Conservation (phyloP, 2,329 filamentous ascomycete species). For the Xylaria sp. region DNA sequence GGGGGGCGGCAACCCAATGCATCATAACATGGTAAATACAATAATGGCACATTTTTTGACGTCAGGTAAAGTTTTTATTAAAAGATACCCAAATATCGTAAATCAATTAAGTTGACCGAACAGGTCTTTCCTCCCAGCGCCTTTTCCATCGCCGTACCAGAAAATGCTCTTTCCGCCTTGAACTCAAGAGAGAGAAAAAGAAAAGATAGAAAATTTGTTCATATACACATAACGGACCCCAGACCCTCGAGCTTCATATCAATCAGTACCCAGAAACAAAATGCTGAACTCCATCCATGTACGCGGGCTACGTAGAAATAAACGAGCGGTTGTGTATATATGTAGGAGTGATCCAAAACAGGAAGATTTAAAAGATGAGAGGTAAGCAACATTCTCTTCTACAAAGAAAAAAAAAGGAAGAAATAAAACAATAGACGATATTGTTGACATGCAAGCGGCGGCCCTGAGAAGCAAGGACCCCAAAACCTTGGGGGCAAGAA, state of each 20-base stretch:
- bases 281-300: conserved; percentile 32
- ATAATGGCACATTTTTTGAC: neutral
- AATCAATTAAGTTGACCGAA: neutral
- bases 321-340: conserved; percentile 11
- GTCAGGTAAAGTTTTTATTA: conserved; percentile 15
- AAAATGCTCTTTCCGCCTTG: neutral
- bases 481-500: conserved; percentile 1
- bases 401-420: conserved; percentile 8
- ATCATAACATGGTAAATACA: neutral
- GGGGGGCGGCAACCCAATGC: too few species aligned
- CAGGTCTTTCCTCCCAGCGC: neutral
- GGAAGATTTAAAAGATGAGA: conserved; percentile 6
- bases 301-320: conserved; percentile 12
- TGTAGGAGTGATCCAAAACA: conserved; percentile 3
- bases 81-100: conserved; percentile 1
- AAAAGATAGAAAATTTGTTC: conserved; percentile 4
- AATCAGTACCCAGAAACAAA: neutral
- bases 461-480: conserved; percentile 9
- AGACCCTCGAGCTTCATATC: conserved; percentile 1
- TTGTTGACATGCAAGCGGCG: conserved; percentile 11
- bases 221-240: conserved; percentile 27
- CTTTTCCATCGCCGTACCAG: neutral
- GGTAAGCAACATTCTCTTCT: conserved; percentile 25
- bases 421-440: neutral
- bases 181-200: neutral